phyloP scores from a whole-genome alignment of 176 grass and related monocot species.

The Cenchrus purpureus region DNA sequence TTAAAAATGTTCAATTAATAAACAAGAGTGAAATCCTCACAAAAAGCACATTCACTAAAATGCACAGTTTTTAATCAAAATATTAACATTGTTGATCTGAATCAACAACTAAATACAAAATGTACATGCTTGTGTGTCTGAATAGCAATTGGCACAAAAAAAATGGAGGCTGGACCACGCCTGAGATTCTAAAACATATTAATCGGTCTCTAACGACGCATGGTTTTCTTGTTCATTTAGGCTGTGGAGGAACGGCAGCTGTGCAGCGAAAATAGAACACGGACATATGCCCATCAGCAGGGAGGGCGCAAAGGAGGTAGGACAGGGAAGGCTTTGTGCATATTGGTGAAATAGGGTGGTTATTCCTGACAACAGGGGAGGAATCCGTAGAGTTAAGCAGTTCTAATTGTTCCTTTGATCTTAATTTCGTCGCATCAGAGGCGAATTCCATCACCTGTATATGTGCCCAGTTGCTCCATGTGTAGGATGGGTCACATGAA shows the following conservation, averaged over 20 bases:
- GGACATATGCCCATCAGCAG: background rate
- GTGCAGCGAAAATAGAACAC: conserved; percentile 21
- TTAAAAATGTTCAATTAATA: no score
- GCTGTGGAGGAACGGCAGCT: background rate
- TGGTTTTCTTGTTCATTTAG: conserved; percentile 1
- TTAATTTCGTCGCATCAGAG: background rate
- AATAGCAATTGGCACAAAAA: background rate
- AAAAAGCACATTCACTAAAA: background rate
- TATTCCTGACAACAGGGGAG: background rate
- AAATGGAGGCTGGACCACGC: background rate
- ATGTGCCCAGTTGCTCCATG: background rate
- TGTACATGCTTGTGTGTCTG: background rate
- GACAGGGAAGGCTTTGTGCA: conserved; percentile 10
- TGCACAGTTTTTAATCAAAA: background rate
- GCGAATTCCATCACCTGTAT: background rate
- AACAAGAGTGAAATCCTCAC: background rate
- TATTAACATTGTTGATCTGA: background rate
- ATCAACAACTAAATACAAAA: background rate
- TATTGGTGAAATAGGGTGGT: conserved; percentile 12
- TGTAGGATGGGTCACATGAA: conserved; percentile 22
- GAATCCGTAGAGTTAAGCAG: conserved; percentile 5
- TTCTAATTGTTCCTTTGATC: background rate
- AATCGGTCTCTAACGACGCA: background rate
- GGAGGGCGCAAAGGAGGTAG: background rate
- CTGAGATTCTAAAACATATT: background rate